Conservation (phyloP, 805 yeast species). For the Suhomyces canberraensis region DNA sequence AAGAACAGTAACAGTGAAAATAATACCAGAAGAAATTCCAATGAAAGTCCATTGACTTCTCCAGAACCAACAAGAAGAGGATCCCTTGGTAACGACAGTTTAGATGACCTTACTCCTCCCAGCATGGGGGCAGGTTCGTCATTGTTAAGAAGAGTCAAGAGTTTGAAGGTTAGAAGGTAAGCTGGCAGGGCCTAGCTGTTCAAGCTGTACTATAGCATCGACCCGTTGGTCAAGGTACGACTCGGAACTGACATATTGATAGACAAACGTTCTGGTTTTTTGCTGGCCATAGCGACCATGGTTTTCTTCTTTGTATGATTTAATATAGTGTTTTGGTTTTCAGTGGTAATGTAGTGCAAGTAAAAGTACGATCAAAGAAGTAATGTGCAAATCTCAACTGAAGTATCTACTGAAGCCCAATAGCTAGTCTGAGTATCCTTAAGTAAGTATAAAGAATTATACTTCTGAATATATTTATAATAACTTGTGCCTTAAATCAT, state of each 20-base stretch:
- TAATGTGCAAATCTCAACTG: no score
- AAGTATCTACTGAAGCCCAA: no score
- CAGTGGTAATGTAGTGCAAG: no score
- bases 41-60: slow-evolving; percentile 16
- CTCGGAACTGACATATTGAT: neutral
- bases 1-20: slow-evolving; percentile 33
- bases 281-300: neutral
- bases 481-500: no score
- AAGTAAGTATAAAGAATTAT: no score
- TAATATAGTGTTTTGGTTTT: no score
- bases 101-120: slow-evolving; percentile 10
- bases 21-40: slow-evolving; percentile 29
- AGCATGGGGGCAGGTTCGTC: slow-evolving; percentile 29
- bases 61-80: slow-evolving; percentile 13
- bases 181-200: neutral
- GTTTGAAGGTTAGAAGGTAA: slow-evolving; percentile 68
- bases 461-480: no score
- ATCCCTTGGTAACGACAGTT: slow-evolving; percentile 9
- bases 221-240: neutral
- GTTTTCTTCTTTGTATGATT: neutral
- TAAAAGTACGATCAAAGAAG: no score
- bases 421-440: no score
- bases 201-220: neutral
- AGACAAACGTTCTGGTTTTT: neutral
- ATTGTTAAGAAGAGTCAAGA: slow-evolving; percentile 79